Evolutionary conservation across 2,329 filamentous ascomycete species (phyloP), one percentile per base, ranked within the genome.

Genomic region (Pseudogymnoascus sp.): DNA sequence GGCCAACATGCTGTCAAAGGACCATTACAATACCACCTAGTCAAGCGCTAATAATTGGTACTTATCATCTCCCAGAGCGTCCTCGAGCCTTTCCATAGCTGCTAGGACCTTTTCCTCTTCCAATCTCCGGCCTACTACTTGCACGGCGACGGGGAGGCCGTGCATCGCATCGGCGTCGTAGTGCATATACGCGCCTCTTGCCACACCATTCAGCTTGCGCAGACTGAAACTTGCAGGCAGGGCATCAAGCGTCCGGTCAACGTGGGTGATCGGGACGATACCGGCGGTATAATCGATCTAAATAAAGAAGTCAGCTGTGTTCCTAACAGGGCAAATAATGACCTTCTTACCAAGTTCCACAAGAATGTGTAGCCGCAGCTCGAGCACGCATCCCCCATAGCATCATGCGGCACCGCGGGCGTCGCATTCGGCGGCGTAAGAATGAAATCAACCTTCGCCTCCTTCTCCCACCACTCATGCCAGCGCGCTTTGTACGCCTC

Each of bases 281-380:
- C 93, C 93, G 11, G 85, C 84, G 1, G 89, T 85, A 75, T 97
- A 97, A 73, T 97, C 93, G 59, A 97, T 84, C 85, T 90, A 66
- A 61, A 31, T 25, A 7, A 62, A 36, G 5, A 23, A 11, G 34
- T 34, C 14, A 53, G 16, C 43, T 37, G 43, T 31, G 6, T 62
- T 7, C 46, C 59, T 21, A 8, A 43, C 18, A 14, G 14, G 49
- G 34, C 34, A 63, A 36, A 53, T 25, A 11, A 42, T 43, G 14
- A 8, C 62, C 40, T 5, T 77, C 84, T 75, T 77, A 90, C 88
- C 71, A 97, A 68, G 70, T 97, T 97, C 78, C 95, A 97, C 63
- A 96, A 76, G 73, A 97, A 96, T 0, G 93, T 97, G 72, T 97
- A 97, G 1, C 91, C 92, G 70, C 93, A 97, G 68, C 88, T 91